Percentiles rank a stretch among this genome's conserved stretches.
phyloP scores from a whole-genome alignment of 768 basidiomycete species.

The Peribolospora kevripleyi region DNA sequence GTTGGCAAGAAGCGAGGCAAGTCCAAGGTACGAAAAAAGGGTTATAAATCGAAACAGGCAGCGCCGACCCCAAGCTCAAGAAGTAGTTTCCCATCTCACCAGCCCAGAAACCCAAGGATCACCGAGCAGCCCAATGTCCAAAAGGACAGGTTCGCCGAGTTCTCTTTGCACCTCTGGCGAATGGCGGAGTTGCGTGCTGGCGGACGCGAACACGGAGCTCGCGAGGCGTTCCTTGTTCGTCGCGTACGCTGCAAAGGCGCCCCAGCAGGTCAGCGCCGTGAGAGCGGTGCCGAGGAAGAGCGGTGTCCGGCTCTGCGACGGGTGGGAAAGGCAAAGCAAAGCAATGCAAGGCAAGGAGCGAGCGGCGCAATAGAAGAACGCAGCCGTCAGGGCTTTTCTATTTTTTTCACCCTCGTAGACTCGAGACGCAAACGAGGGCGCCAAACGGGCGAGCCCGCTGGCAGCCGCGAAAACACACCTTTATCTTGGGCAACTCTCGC shows the following conservation, averaged over 20 bases:
- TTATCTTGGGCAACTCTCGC: slow-evolving; percentile 1
- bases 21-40: not conserved
- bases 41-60: not conserved
- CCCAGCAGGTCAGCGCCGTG: slow-evolving; percentile 1
- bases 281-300: slow-evolving; percentile 2
- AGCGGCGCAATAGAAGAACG: not conserved
- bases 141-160: slow-evolving; percentile 1
- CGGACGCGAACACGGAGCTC: not conserved
- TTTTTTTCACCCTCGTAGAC: not conserved
- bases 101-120: slow-evolving; percentile 1
- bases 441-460: no score
- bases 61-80: not conserved
- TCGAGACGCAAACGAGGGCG: no score
- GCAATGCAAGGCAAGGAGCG: not conserved
- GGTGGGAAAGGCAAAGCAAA: no score
- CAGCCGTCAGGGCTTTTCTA: not conserved
- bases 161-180: not conserved
- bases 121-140: slow-evolving; percentile 1
- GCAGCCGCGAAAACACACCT: not conserved
- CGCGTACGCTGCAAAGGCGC: slow-evolving; percentile 1
- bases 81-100: slow-evolving; percentile 2
- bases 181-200: not conserved
- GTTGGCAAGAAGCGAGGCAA: no score
- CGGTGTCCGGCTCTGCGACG: not conserved
- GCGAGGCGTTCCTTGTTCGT: slow-evolving; percentile 4